A percentile compares a stretch with the other conserved stretches of the same genome.
Conservation (phyloP, 345 rosid genomes). For the Lagerstroemia speciosa region DNA sequence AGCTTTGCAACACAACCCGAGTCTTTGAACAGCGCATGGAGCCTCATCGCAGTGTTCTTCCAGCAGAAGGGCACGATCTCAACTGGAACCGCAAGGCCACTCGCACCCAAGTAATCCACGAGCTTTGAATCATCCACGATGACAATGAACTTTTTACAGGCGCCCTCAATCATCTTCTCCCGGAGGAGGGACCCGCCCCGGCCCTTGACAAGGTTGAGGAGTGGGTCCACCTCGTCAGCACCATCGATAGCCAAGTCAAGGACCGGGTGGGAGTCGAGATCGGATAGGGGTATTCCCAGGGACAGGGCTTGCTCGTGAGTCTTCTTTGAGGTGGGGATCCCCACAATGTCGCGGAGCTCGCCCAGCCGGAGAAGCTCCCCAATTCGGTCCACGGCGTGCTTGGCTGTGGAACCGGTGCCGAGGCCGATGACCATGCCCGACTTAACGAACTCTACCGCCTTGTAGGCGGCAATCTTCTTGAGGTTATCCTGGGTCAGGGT, state of each 20-base stretch:
- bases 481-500: conserved; percentile 64
- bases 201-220: conserved; percentile 77
- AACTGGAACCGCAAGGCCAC: conserved; percentile 72
- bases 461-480: conserved; percentile 72
- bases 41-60: conserved; percentile 53
- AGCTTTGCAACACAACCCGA: conserved; percentile 59
- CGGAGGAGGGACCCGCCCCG: conserved; percentile 85
- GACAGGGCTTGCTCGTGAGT: conserved; percentile 77
- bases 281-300: conserved; percentile 70
- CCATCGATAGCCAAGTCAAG: conserved; percentile 92
- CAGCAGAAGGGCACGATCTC: conserved; percentile 85
- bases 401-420: conserved; percentile 97
- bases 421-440: conserved; percentile 99
- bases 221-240: conserved; percentile 88
- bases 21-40: conserved; percentile 37
- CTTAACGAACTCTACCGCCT: conserved; percentile 81
- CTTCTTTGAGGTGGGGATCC: conserved; percentile 77
- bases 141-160: conserved; percentile 60
- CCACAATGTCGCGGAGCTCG: conserved; percentile 51
- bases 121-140: conserved; percentile 65
- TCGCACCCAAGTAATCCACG: conserved; percentile 60
- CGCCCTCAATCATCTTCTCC: conserved; percentile 94
- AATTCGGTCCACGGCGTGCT: conserved; percentile 85
- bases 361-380: conserved; percentile 73
- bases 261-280: conserved; percentile 58